phyloP scores from a whole-genome alignment of 2,329 filamentous ascomycete species.

The Arthrobotrys megalospora region DNA sequence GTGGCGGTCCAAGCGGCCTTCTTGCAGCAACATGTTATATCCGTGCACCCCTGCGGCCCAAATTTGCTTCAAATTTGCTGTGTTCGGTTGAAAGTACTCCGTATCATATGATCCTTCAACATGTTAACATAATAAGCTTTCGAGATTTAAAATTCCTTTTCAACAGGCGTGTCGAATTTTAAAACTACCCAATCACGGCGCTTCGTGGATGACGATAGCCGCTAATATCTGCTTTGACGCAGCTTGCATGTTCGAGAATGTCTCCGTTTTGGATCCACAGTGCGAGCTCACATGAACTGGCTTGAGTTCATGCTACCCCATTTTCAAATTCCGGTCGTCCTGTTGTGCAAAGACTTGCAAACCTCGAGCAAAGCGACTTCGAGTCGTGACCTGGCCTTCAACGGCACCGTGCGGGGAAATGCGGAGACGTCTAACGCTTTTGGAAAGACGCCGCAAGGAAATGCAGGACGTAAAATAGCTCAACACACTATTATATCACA shows the following conservation, averaged over 20 bases:
- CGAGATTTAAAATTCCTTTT: slow-evolving; percentile 49
- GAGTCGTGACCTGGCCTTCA: neutral
- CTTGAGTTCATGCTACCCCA: slow-evolving; percentile 31
- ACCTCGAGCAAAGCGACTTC: neutral
- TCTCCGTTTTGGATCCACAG: slow-evolving; percentile 24
- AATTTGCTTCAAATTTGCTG: slow-evolving; percentile 10
- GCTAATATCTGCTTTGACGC: slow-evolving; percentile 24
- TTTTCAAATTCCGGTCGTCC: slow-evolving; percentile 29
- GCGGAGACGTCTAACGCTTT: slow-evolving; percentile 33
- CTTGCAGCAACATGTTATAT: slow-evolving; percentile 36
- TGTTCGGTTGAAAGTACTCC: slow-evolving; percentile 1
- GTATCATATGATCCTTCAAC: slow-evolving; percentile 49
- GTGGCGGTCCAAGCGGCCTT: slow-evolving; percentile 50
- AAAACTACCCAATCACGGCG: slow-evolving; percentile 46
- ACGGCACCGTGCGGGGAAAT: slow-evolving; percentile 32
- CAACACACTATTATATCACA: slow-evolving; percentile 38
- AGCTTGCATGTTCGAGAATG: slow-evolving; percentile 28
- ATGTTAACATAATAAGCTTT: slow-evolving; percentile 27
- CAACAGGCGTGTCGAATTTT: slow-evolving; percentile 36
- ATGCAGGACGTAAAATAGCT: slow-evolving; percentile 43
- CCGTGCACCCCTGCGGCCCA: slow-evolving; percentile 16
- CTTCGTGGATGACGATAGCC: neutral
- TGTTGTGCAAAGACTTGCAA: neutral
- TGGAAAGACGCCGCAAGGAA: slow-evolving; percentile 11
- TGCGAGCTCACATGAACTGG: slow-evolving; percentile 12